Conservation (phyloP, 129 eudicot species). For the Flaveria brownii region DNA sequence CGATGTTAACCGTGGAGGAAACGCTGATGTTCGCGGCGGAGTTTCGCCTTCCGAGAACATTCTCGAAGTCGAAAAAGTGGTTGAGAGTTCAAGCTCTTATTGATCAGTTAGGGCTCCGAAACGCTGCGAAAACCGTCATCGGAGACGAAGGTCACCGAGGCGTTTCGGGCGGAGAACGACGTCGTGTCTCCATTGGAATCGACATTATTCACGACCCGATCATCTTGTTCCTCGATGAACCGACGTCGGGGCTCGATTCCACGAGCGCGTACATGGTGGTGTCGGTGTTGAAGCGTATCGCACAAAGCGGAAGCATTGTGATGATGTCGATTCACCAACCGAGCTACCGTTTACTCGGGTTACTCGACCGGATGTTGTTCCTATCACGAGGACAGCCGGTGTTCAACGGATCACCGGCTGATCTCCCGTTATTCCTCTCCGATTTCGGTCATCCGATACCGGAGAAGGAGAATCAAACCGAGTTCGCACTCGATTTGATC, state of each 20-base stretch:
- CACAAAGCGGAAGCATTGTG: constrained; percentile 30
- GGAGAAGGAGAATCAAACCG: constrained; percentile 22
- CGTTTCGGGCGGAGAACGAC: constrained; percentile 26
- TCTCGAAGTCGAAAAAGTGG: constrained; percentile 20
- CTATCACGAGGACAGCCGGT: constrained; percentile 32
- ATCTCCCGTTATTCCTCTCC: constrained; percentile 13
- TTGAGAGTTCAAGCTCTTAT: constrained; percentile 29
- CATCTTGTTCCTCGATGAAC: constrained; percentile 19
- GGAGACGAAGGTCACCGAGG: constrained; percentile 34
- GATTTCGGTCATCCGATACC: constrained; percentile 32
- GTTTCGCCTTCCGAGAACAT: constrained; percentile 23
- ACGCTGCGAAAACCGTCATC: constrained; percentile 27
- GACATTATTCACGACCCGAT: constrained; percentile 31
- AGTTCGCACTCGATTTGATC: constrained; percentile 31
- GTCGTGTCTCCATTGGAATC: constrained; percentile 28
- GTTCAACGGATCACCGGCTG: constrained; percentile 15
- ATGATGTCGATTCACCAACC: constrained; percentile 32
- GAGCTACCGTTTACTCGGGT: constrained; percentile 27
- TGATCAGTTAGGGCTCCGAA: constrained; percentile 30
- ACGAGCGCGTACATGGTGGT: constrained; percentile 35
- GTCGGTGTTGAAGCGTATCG: constrained; percentile 27
- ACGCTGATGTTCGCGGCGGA: constrained; percentile 27
- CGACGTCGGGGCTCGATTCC: constrained; percentile 32
- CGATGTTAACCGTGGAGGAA: constrained; percentile 31
- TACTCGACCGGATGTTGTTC: constrained; percentile 27